Base-by-base conservation (phyloP, 1,139 yeast genomes). In the Sugiyamaella novakii region DNA sequence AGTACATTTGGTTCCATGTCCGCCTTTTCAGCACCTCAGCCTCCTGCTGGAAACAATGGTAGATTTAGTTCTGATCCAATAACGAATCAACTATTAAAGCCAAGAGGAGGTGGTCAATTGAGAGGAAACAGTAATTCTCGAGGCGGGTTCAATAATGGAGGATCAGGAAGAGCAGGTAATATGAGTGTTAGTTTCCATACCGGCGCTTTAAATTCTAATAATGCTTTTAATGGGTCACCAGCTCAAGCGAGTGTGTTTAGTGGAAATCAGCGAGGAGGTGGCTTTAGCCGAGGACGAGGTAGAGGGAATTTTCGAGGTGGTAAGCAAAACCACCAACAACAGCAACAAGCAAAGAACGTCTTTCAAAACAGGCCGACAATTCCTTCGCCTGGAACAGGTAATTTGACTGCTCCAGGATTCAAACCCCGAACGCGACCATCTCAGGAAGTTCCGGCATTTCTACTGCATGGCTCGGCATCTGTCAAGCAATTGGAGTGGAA, bases 401-500 rank as follows among this genome's bases (percentile, higher is more conserved):
- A 3, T 11, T 27, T 43, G 21, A 43, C 47, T 5, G 29, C 36
- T 7, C 42, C 47, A 3, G 47, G 47, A 12, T 43, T 43, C 30
- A 48, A 38, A 37, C 51, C 41, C 10, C 25, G 52, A 8, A n/a
- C 21, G 11, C 28, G 45, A 7, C 31, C 42, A 4, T 14, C 28
- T 4, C 43, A 47, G 8, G 21, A 28, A 22, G 31, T 34, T 2
- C 46, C 46, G 1, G 24, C 40, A 24, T 49, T 33, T 21, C 36
- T 49, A 11, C 21, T 18, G 3, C 29, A 29, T 3, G 31, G 34
- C 3, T 29, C 40, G 2, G 42, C 36, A 5, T 38, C 49, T 2
- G 40, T 42, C 11, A 42, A 42, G 11, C 43, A 37, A 2, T 12
- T 49, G 7, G 25, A 41, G 8, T 49, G 47, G 47, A 36, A 43